A percentile compares a stretch with the other conserved stretches of the same genome.
Evolutionary conservation across 192 early-diverging fungal species (phyloP).

Genomic region (Jimgerdemannia flammicorona): DNA sequence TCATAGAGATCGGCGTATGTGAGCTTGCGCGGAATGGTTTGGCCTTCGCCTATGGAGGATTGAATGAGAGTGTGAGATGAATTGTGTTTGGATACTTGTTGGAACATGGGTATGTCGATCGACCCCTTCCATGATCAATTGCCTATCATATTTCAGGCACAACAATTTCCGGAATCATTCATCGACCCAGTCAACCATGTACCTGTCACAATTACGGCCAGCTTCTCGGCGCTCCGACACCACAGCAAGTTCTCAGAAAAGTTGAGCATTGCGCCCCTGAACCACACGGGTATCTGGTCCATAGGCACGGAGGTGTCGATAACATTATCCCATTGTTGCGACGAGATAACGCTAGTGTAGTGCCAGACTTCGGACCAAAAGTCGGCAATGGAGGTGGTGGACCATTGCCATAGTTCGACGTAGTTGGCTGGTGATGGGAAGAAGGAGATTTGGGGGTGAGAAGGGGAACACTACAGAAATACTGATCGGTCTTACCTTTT

Average conservation of each 20-base stretch:
- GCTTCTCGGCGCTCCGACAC: conserved; percentile 40
- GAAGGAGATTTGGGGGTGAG: not conserved
- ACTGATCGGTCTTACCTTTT: not conserved
- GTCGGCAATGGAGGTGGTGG: conserved; percentile 60
- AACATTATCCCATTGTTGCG: conserved; percentile 39
- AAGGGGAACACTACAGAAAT: conserved; percentile 4
- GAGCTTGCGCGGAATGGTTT: conserved; percentile 23
- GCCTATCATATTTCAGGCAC: too few relatives aligned
- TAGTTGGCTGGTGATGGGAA: conserved; percentile 46
- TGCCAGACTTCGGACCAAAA: conserved; percentile 93
- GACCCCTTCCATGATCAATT: too few relatives aligned
- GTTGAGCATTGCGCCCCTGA: conserved; percentile 78
- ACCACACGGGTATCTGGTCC: conserved; percentile 91
- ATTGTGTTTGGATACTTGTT: too few relatives aligned
- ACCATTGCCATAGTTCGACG: conserved; percentile 81
- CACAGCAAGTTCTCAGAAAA: conserved; percentile 88
- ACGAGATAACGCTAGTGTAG: conserved; percentile 57
- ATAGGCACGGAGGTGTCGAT: conserved; percentile 72
- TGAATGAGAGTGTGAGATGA: not conserved
- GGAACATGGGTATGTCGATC: too few relatives aligned
- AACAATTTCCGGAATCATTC: too few relatives aligned
- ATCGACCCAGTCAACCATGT: too few relatives aligned
- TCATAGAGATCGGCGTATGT: conserved; percentile 73
- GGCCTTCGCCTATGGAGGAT: conserved; percentile 38
- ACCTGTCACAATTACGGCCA: conserved; percentile 54